These are phyloP conservation scores for Phytophthora melonis DNA, from an alignment of 352 stramenopile species.

Conservation along the genomic window DNA sequence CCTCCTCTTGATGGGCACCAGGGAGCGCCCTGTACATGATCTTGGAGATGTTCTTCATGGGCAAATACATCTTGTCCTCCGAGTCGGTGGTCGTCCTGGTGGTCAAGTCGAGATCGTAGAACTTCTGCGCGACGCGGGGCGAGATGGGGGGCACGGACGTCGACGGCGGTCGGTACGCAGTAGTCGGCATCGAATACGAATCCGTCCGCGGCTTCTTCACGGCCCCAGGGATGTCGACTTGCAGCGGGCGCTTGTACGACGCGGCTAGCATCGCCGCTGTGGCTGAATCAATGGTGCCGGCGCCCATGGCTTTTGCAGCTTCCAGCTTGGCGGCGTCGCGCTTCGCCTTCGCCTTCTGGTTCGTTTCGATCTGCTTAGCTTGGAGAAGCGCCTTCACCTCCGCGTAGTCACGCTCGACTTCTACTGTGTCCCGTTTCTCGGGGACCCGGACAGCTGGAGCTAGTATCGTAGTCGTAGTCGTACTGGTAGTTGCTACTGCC, in stretches of 20 bases:
- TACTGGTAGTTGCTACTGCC: neutral
- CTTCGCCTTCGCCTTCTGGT: constrained; percentile 40
- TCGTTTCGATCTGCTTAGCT: constrained; percentile 52
- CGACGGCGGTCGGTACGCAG: constrained; percentile 16
- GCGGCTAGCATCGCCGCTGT: constrained; percentile 27
- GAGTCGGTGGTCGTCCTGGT: constrained; percentile 64
- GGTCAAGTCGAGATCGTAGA: constrained; percentile 75
- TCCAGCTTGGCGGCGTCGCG: constrained; percentile 36
- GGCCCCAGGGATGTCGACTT: constrained; percentile 31
- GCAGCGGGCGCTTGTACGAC: constrained; percentile 39
- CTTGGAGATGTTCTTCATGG: constrained; percentile 70
- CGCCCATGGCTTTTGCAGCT: constrained; percentile 14
- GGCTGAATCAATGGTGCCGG: constrained; percentile 4
- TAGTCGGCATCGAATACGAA: neutral
- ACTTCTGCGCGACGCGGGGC: constrained; percentile 63
- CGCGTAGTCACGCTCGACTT: constrained; percentile 66
- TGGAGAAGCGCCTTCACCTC: constrained; percentile 71
- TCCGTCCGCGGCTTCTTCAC: constrained; percentile 39
- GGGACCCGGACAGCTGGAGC: constrained; percentile 7
- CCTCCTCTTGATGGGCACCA: constrained; percentile 11
- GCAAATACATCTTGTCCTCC: constrained; percentile 86
- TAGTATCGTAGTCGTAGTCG: constrained; percentile 9
- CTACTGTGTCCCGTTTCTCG: constrained; percentile 34
- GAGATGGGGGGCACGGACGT: constrained; percentile 48
- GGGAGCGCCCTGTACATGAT: constrained; percentile 74